Conservation (phyloP, 345 rosid species). For the Abelmoschus esculentus region DNA sequence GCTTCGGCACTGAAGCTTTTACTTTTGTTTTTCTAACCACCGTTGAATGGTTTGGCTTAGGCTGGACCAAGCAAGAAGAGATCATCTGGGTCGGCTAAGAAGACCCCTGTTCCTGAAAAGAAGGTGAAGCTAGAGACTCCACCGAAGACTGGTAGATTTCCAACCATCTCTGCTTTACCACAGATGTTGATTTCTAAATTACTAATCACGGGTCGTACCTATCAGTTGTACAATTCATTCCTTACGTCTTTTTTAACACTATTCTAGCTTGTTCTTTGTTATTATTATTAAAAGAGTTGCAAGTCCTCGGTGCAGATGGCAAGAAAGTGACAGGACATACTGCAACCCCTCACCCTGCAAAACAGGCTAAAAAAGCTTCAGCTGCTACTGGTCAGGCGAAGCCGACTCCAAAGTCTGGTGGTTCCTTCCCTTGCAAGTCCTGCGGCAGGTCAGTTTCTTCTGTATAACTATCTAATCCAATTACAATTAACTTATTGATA, state of each 20-base stretch:
- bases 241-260: not conserved
- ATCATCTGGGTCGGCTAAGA: slow-evolving; percentile 8
- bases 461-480: not conserved
- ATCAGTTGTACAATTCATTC: not conserved
- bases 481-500: not conserved
- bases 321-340: slow-evolving; percentile 48
- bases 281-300: not conserved
- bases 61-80: too few relatives aligned
- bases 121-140: slow-evolving; percentile 64
- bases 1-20: not conserved
- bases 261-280: too few relatives aligned
- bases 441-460: slow-evolving; percentile 43
- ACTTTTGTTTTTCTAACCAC: not conserved
- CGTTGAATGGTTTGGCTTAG: not conserved
- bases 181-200: not conserved
- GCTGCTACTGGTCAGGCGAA: slow-evolving; percentile 34
- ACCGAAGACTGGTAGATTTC: slow-evolving; percentile 52
- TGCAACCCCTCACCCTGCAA: slow-evolving; percentile 82
- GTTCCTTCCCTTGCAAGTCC: slow-evolving; percentile 44
- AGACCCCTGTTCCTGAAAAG: slow-evolving; percentile 47
- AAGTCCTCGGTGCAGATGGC: slow-evolving; percentile 31
- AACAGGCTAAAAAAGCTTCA: slow-evolving; percentile 39
- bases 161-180: not conserved
- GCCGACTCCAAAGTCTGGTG: slow-evolving; percentile 38
- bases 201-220: not conserved